Evolutionary conservation across 2,329 filamentous ascomycete species (phyloP).

Genomic region (Penicillium hordei): DNA sequence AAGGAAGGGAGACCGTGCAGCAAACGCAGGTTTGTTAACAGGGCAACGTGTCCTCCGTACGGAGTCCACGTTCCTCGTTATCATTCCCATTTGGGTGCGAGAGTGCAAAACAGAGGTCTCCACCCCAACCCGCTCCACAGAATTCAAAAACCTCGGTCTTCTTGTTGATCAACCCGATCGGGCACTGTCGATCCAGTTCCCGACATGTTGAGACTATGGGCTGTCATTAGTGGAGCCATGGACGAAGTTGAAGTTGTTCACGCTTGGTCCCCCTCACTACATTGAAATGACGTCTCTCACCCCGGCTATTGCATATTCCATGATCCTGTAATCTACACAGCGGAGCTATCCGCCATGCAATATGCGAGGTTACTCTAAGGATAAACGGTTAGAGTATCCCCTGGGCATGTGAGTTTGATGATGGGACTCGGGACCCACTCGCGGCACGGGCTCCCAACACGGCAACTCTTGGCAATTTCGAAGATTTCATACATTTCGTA

Average conservation of each 20-base stretch:
- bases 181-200: slow-evolving; percentile 23
- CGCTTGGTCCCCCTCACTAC: neutral
- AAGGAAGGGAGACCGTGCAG: neutral
- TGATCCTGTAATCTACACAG: neutral
- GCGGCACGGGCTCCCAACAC: neutral
- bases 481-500: neutral
- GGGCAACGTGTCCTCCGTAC: neutral
- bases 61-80: neutral
- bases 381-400: neutral
- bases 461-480: neutral
- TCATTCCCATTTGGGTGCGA: too few species aligned
- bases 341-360: neutral
- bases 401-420: neutral
- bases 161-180: slow-evolving; percentile 2
- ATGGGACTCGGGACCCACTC: neutral
- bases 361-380: neutral
- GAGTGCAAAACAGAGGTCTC: neutral
- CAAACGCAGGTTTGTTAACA: neutral
- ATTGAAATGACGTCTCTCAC: neutral
- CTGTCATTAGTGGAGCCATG: slow-evolving; percentile 4
- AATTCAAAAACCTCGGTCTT: neutral
- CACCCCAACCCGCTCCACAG: neutral
- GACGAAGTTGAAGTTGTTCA: neutral
- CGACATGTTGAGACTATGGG: slow-evolving; percentile 13
- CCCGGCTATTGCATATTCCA: neutral